These are phyloP conservation scores for Mycogone perniciosa DNA, from an alignment of 2,329 filamentous ascomycete species.

Conservation along the genomic window DNA sequence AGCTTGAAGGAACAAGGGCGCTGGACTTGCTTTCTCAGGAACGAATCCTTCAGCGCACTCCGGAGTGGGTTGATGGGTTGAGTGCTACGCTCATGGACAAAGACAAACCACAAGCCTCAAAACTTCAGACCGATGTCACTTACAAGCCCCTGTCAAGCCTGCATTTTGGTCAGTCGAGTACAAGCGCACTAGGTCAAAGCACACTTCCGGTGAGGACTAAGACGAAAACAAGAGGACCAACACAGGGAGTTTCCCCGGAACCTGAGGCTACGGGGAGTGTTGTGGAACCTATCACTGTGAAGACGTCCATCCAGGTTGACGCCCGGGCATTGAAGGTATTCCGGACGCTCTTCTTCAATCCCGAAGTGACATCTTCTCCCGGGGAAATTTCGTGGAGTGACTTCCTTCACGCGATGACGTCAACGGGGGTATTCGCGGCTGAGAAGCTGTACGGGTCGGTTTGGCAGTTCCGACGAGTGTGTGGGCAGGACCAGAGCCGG, in stretches of 20 bases:
- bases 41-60: conserved; percentile 40
- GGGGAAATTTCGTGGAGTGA: conserved; percentile 49
- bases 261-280: neutral
- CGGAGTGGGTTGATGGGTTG: conserved; percentile 41
- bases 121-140: neutral
- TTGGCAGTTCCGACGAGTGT: conserved; percentile 50
- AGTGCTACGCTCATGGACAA: conserved; percentile 4
- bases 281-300: neutral
- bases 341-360: conserved; percentile 36
- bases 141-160: conserved; percentile 22
- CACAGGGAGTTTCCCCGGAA: neutral
- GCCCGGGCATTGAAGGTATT: conserved; percentile 30
- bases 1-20: conserved; percentile 19
- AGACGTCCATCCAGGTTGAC: conserved; percentile 22
- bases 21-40: conserved; percentile 23
- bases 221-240: conserved; percentile 15
- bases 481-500: conserved; percentile 35
- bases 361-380: conserved; percentile 27
- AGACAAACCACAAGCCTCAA: neutral
- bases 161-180: conserved; percentile 12
- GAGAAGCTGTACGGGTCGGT: conserved; percentile 55
- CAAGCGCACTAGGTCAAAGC: neutral
- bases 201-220: conserved; percentile 5
- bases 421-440: conserved; percentile 39
- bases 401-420: conserved; percentile 46